These are phyloP conservation scores for Beauveria sp. DNA, from an alignment of 2,329 filamentous ascomycete species.

Conservation along the genomic window DNA sequence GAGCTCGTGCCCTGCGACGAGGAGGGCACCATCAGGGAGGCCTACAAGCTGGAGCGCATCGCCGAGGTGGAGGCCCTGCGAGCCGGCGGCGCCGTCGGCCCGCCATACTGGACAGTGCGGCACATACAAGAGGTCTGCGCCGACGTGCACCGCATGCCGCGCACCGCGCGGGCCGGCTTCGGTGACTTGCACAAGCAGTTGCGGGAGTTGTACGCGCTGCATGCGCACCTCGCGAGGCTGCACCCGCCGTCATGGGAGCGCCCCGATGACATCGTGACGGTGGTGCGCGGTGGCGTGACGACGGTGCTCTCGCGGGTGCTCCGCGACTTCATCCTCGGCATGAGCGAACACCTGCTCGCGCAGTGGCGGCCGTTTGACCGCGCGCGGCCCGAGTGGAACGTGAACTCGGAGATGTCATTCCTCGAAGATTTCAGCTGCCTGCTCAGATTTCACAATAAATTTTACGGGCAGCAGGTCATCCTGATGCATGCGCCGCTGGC, in stretches of 20 bases:
- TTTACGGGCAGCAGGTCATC: background rate
- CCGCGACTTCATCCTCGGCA: constrained; percentile 1
- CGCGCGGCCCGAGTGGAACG: background rate
- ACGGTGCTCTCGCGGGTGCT: background rate
- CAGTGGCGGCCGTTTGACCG: constrained; percentile 2
- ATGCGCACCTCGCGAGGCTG: background rate
- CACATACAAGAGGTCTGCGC: constrained; percentile 2
- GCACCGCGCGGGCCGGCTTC: background rate
- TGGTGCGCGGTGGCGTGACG: background rate
- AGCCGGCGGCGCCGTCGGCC: background rate
- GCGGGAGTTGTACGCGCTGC: constrained; percentile 2
- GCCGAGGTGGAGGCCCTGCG: background rate
- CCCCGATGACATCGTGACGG: background rate
- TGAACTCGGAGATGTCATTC: background rate
- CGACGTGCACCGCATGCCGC: constrained; percentile 1
- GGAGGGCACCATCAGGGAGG: background rate
- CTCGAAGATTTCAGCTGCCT: constrained; percentile 9
- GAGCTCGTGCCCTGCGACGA: background rate
- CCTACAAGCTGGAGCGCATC: background rate
- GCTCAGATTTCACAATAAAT: background rate
- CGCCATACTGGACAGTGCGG: background rate
- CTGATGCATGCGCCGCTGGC: background rate
- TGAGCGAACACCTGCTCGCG: background rate
- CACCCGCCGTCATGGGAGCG: background rate
- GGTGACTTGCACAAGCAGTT: constrained; percentile 9